Evolutionary conservation across 2,329 filamentous ascomycete genomes (phyloP).

Genomic region (Trematosphaeria pertusa): DNA sequence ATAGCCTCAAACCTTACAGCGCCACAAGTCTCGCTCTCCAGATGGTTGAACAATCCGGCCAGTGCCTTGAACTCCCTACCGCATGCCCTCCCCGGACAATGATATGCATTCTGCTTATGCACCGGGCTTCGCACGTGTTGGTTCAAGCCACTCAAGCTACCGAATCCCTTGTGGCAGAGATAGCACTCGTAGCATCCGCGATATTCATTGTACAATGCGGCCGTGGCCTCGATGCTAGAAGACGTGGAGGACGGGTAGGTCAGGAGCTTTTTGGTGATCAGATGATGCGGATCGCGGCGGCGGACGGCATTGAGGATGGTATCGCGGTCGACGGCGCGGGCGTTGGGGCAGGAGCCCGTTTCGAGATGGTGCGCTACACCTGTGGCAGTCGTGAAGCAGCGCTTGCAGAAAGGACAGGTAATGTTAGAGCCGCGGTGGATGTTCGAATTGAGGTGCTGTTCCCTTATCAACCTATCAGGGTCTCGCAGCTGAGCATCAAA

Average conservation of each 20-base stretch:
- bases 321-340: constrained; percentile 56
- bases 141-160: constrained; percentile 48
- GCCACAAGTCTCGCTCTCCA: constrained; percentile 55
- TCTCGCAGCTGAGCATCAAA: too few species aligned
- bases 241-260: constrained; percentile 3
- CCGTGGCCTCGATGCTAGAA: constrained; percentile 20
- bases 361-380: constrained; percentile 66
- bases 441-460: constrained; percentile 61
- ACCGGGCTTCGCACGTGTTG: constrained; percentile 62
- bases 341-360: constrained; percentile 57
- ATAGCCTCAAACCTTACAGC: constrained; percentile 42
- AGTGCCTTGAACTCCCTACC: constrained; percentile 49
- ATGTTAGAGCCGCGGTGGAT: constrained; percentile 56
- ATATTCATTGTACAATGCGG: constrained; percentile 55
- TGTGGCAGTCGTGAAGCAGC: constrained; percentile 56
- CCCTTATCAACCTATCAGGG: not conserved
- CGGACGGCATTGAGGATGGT: constrained; percentile 56
- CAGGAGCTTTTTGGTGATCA: constrained; percentile 50
- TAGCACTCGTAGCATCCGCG: constrained; percentile 59
- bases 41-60: constrained; percentile 53
- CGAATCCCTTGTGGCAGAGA: constrained; percentile 59
- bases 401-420: constrained; percentile 63
- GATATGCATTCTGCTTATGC: constrained; percentile 58
- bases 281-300: constrained; percentile 54
- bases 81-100: constrained; percentile 54